Evolutionary conservation across 2,329 filamentous ascomycete species (phyloP), one percentile per base, ranked within the genome.

Genomic region (Bipolaris sorokiniana): DNA sequence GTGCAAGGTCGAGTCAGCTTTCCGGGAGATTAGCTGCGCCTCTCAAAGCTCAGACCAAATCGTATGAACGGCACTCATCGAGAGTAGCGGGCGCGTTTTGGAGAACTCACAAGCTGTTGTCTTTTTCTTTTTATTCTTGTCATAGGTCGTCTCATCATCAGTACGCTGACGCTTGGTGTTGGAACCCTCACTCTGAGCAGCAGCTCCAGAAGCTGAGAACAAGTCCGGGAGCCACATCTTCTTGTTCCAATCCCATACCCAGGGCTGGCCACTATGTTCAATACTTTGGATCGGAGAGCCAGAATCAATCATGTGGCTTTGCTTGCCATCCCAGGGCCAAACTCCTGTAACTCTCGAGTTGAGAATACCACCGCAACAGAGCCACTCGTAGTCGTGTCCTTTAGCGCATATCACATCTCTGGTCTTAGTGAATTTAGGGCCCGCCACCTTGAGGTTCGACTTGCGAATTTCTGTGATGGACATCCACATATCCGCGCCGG

Each of bases 351-450:
- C 44, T 1, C 20, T 20, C 1, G 45, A 48, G 10, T 56, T 38
- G 3, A 36, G 54, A 34, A 70, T 63, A 3, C 6, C 1, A 1
- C 65, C 61, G 3, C 44, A 44, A 0, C 54, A 54, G 0, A 69
- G 47, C 62, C 63, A 70, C 22, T 70, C 66, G 7, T 61, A 61
- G 10, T 49, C 10, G n/a, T 67, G 66, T 0, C 59, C 55, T 15
- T 41, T 23, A 10, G 20, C 38, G 18, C 38, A 23, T 20, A 41
- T 41, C 15, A 15, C 4, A 15, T 41, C 33, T 34, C 38, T 41
- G 16, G 7, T 22, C 37, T 15, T 23, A 11, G 10, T 22, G 18
- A 9, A 5, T 22, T 13, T 22, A 10, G 37, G 18, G 2, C 18
- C 18, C 20, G 20, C 38, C 2, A 3, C 28, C n/a, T 53, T 44